Conservation (phyloP, 352 stramenopile genomes). For the Thalassiosira delicatula region DNA sequence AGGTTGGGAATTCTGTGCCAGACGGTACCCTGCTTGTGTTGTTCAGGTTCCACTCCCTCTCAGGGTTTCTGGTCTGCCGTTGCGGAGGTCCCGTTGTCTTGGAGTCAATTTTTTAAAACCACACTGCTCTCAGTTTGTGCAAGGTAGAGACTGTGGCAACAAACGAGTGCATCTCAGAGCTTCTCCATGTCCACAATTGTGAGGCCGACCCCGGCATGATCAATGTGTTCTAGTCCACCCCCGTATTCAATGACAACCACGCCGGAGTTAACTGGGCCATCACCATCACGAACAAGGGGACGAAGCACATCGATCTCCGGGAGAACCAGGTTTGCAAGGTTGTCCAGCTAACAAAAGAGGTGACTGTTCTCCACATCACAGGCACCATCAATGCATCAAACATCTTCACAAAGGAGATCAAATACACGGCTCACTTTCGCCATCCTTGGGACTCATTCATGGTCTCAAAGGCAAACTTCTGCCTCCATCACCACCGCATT, state of each 20-base stretch:
- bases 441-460: not conserved
- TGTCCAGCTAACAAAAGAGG: not conserved
- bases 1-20: no score
- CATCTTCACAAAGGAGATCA: not conserved
- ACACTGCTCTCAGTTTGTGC: not conserved
- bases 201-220: not conserved
- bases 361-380: not conserved
- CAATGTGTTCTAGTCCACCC: not conserved
- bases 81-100: not conserved
- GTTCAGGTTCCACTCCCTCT: not conserved
- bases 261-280: not conserved
- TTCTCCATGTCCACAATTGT: not conserved
- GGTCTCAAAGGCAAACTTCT: not conserved
- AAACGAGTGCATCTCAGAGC: not conserved
- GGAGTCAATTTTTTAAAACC: not conserved
- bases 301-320: not conserved
- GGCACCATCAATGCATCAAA: not conserved
- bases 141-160: constrained; percentile 4
- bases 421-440: not conserved
- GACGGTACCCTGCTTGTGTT: not conserved
- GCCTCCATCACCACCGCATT: not conserved
- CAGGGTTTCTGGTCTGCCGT: not conserved
- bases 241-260: constrained; percentile 6
- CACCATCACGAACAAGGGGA: not conserved
- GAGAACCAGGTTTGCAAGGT: not conserved